Base-by-base conservation (phyloP, 306 rosid species). In the Prosopis cineraria region DNA sequence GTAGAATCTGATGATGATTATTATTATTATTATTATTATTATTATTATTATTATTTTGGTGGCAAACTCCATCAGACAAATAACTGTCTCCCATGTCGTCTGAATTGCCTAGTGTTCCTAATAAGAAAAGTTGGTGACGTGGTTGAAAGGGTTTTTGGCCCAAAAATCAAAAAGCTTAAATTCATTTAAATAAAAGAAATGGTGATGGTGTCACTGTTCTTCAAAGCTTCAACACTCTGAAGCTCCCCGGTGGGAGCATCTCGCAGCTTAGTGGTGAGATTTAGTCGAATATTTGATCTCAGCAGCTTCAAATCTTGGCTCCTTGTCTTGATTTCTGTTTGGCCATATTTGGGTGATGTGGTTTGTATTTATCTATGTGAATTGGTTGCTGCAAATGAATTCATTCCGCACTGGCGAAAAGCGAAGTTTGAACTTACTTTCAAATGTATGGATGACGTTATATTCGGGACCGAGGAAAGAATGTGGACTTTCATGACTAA, bases 211-310 rank as follows among this genome's bases (percentile, higher is more conserved):
- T 2, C 67, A 29, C 24, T 60, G 36, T 7, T n/a, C 9, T 17
- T 56, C 13, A 56, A 22, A n/a, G 31, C 40, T 33, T 19, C 1
- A 47, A 17, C 53, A 17, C 58, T 31, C 34, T 41, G 47, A 44
- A 60, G 77, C 65, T 60, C 36, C 44, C 47, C 11, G 44, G 72
- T 56, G 36, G 76, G 31, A 65, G 22, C 71, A 22, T 45, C 62
- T 56, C 62, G 37, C 75, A 64, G 50, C 50, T 60, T 73, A 58
- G 72, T 80, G 87, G 82, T 80, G 53, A 83, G 80, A 40, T 12
- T 25, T 29, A 17, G 27, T 43, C 40, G 41, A 39, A 22, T 6
- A 2, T 58, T 22, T 20, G n/a, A 25, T 6, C 44, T 34, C 8
- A 7, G 68, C 52, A 36, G 20, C 72, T 78, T 73, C 70, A 68